Base-by-base conservation (phyloP, 1,284 basidiomycete species). In the Calocybe gambosa region DNA sequence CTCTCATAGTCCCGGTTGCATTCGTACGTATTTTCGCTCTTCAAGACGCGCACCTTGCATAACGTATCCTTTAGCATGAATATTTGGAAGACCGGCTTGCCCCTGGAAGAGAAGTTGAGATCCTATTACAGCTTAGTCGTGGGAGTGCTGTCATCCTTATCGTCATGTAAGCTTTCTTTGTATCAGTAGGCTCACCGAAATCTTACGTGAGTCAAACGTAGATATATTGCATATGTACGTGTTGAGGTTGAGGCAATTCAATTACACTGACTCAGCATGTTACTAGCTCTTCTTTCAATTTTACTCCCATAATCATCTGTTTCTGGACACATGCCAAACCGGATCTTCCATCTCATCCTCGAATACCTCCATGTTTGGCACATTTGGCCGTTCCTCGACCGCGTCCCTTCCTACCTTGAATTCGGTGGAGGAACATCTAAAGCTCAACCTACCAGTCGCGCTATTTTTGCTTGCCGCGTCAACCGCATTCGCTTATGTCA, bases 291-390 rank as follows among this genome's bases (percentile, higher is more conserved):
- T 70, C 55, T 77, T 77, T 64, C 75, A 78, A 60, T 73, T 83
- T 52, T 82, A 77, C 64, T 80, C 77, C 0, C 79, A 82, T 59
- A 74, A 75, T 21, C 75, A 79, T 56, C 62, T 80, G 8, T 81
- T 78, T 66, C 56, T 72, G 39, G 74, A 76, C 55, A 68, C 69
- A 33, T 55, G 57, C 10, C 64, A 62, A 48, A 58, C 56, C 7
- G 46, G 49, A 18, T 51, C 54, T 5, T 50, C 51, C 19, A 51
- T 47, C 5, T 50, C 56, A 28, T 52, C 55, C 13, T 60, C 57
- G 4, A 54, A 52, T 9, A 36, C 51, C n/a, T 55, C 54, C 1
- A 49, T 50, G 13, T 56, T 58, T 34, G 51, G 41, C 13, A 49
- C 49, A 12, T 55, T 58, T 36, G 52, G 41, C 13, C 54, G 56